Conservation (phyloP, 1,284 basidiomycete species). For the Phylloporus sp. region DNA sequence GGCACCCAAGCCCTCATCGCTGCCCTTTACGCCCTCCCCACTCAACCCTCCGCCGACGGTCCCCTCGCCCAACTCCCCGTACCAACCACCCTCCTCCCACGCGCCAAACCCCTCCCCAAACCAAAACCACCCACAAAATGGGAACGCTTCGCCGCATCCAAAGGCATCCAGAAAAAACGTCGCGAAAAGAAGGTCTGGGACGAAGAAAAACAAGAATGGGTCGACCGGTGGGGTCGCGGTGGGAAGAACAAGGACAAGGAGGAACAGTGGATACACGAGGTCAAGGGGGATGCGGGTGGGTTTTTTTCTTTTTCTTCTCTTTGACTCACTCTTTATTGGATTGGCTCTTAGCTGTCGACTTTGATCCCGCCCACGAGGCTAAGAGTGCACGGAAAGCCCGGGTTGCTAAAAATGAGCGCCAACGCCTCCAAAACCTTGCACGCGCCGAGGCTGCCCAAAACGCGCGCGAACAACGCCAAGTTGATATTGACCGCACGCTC, state of each 20-base stretch:
- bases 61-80: conserved; percentile 85
- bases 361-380: conserved; percentile 80
- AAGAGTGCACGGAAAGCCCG: conserved; percentile 80
- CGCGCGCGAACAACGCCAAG: conserved; percentile 56
- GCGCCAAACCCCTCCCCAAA: conserved; percentile 92
- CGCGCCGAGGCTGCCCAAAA: conserved; percentile 47
- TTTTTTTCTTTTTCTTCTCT: conserved; percentile 18
- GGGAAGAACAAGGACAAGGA: conserved; percentile 92
- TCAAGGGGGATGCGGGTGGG: conserved; percentile 85
- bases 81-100: conserved; percentile 78
- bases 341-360: conserved; percentile 67
- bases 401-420: conserved; percentile 85
- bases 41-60: conserved; percentile 77
- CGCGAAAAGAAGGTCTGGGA: conserved; percentile 91
- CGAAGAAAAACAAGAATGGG: conserved; percentile 94
- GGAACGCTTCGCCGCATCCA: conserved; percentile 94
- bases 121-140: conserved; percentile 95
- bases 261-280: conserved; percentile 92
- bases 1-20: conserved; percentile 86
- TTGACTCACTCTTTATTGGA: no score
- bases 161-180: conserved; percentile 87
- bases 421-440: conserved; percentile 81
- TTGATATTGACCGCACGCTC: conserved; percentile 78
- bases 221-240: conserved; percentile 89
- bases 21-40: conserved; percentile 84